Conservation (phyloP, 495 filamentous ascomycete species). For the Podospora tetraspora region DNA sequence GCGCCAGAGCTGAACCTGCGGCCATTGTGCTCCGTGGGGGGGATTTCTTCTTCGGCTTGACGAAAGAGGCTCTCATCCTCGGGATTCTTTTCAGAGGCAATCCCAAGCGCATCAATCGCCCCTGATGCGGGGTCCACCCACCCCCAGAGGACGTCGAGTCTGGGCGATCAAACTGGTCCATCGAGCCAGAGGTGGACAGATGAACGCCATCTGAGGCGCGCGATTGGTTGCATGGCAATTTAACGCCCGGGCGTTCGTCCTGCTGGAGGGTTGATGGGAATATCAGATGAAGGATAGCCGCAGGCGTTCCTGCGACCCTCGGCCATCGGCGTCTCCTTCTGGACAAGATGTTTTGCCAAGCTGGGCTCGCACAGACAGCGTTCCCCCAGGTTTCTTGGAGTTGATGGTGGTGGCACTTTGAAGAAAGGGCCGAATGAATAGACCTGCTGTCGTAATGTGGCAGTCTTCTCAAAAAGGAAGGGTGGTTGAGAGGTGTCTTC, state of each 20-base stretch:
- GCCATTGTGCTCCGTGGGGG: neutral
- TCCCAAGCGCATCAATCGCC: constrained; percentile 10
- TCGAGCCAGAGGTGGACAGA: constrained; percentile 7
- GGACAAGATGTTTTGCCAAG: neutral
- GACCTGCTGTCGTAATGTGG: neutral
- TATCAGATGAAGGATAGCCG: constrained; percentile 8
- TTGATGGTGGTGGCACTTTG: neutral
- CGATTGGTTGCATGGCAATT: neutral
- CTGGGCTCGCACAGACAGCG: neutral
- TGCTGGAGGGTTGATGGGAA: neutral
- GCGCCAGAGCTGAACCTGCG: neutral
- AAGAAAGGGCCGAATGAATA: neutral
- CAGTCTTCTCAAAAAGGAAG: neutral
- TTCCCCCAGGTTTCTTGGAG: neutral
- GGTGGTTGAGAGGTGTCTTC: neutral
- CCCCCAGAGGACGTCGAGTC: constrained; percentile 2
- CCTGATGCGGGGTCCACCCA: neutral
- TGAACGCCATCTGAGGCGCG: neutral
- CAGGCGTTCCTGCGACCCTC: neutral
- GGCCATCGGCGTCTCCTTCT: neutral
- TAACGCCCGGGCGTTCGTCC: neutral
- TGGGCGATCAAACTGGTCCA: constrained; percentile 12
- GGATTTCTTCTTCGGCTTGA: neutral
- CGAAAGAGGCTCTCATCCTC: neutral
- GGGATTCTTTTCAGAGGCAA: constrained; percentile 4